Conservation (phyloP, 768 basidiomycete genomes). For the Rhodotorula toruloides region DNA sequence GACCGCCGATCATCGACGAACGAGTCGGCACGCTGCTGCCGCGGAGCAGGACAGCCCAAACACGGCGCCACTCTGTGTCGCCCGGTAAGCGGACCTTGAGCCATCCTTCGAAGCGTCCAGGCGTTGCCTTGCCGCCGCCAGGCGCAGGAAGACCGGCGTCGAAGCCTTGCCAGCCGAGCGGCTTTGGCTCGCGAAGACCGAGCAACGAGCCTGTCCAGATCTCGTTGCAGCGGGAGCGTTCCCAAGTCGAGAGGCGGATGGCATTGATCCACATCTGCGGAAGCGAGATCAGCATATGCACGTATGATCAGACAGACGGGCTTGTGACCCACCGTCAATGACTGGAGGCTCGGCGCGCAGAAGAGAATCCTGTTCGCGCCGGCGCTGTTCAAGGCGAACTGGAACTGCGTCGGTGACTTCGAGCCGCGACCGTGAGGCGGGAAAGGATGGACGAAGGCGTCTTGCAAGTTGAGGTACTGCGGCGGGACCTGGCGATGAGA, state of each 20-base stretch:
- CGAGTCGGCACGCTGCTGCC: conserved; percentile 25
- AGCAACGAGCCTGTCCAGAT: conserved; percentile 94
- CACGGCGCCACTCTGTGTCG: conserved; percentile 91
- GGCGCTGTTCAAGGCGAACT: conserved; percentile 87
- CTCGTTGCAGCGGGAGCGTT: conserved; percentile 89
- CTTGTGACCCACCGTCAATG: conserved; percentile 52
- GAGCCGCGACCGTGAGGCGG: conserved; percentile 51
- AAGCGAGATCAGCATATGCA: not conserved
- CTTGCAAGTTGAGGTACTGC: conserved; percentile 77
- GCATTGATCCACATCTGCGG: conserved; percentile 71
- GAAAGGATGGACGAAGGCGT: conserved; percentile 50
- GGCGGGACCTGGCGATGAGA: conserved; percentile 64
- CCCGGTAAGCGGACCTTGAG: conserved; percentile 85
- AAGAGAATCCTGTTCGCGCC: conserved; percentile 85
- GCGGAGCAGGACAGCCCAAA: conserved; percentile 69
- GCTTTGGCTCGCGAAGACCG: conserved; percentile 56
- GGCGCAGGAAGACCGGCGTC: conserved; percentile 47
- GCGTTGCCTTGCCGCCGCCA: not conserved
- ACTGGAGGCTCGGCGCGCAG: conserved; percentile 48
- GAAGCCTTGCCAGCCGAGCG: conserved; percentile 41
- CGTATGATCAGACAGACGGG: not conserved
- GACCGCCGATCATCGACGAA: not conserved
- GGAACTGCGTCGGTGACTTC: conserved; percentile 55
- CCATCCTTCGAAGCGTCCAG: conserved; percentile 74
- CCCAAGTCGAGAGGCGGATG: conserved; percentile 84